phyloP scores from a whole-genome alignment of 345 rosid genomes.

The Aquilaria sinensis region DNA sequence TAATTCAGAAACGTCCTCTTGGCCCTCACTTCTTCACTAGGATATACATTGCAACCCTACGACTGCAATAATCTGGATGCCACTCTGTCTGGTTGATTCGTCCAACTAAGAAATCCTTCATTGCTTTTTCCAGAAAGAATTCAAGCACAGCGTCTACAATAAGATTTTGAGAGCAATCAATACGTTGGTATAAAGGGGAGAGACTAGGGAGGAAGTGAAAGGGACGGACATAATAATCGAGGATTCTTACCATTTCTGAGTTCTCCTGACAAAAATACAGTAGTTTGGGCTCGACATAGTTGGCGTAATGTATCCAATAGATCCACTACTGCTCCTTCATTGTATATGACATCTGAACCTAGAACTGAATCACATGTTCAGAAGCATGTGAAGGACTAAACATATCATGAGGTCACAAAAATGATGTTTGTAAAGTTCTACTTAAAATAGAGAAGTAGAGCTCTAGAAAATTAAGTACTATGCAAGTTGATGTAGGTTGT shows the following conservation, averaged over 20 bases:
- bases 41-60: constrained; percentile 65
- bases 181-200: background rate
- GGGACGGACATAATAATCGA: background rate
- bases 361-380: constrained; percentile 33
- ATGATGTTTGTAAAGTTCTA: background rate
- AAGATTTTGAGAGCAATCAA: constrained; percentile 1
- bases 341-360: constrained; percentile 89
- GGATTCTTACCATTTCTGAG: constrained; percentile 57
- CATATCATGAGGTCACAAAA: background rate
- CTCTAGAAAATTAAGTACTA: background rate
- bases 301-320: constrained; percentile 62
- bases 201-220: background rate
- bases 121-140: constrained; percentile 67
- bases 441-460: too few relatives aligned
- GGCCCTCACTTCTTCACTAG: constrained; percentile 51
- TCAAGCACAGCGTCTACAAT: constrained; percentile 72
- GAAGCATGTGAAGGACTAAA: background rate
- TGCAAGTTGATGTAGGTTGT: background rate
- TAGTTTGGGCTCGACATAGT: constrained; percentile 61
- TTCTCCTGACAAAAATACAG: constrained; percentile 75
- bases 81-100: constrained; percentile 71
- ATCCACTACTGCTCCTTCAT: constrained; percentile 78
- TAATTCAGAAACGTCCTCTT: constrained; percentile 2
- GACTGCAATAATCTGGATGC: constrained; percentile 81
- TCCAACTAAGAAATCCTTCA: constrained; percentile 60